phyloP scores from a whole-genome alignment of 768 basidiomycete species.

The Boletellus emodensis region DNA sequence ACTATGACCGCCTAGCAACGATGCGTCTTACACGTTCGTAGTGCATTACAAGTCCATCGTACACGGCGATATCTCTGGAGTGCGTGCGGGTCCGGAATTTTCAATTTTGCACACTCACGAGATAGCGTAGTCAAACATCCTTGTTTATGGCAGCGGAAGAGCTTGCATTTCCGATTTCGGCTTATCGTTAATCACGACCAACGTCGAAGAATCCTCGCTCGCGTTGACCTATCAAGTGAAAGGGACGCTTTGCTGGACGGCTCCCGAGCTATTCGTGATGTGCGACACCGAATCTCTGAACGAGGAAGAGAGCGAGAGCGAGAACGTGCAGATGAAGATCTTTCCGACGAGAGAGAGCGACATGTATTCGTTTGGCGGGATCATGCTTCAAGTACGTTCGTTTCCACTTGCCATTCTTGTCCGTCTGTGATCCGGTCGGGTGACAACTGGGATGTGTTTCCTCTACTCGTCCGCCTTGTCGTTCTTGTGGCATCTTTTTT shows the following conservation, averaged over 20 bases:
- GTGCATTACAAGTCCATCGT: constrained; percentile 21
- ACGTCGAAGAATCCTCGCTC: constrained; percentile 31
- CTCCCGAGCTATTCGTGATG: constrained; percentile 35
- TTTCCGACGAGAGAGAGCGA: constrained; percentile 32
- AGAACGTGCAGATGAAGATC: not conserved
- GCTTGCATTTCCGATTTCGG: constrained; percentile 47
- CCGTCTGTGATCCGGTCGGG: not conserved
- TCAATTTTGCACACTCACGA: not conserved
- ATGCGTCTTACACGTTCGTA: not conserved
- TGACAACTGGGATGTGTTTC: too few relatives aligned
- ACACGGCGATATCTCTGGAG: constrained; percentile 30
- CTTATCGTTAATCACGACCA: constrained; percentile 37
- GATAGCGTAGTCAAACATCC: constrained; percentile 38
- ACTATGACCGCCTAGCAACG: not conserved
- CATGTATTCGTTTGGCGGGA: constrained; percentile 32
- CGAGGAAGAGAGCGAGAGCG: not conserved
- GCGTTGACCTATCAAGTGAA: constrained; percentile 29
- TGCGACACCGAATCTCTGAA: not conserved
- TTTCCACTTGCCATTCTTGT: too few relatives aligned
- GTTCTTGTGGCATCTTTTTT: not conserved
- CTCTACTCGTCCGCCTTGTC: not conserved
- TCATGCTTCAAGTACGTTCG: constrained; percentile 22
- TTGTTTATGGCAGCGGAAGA: constrained; percentile 39
- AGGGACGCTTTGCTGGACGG: constrained; percentile 50
- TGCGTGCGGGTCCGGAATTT: not conserved